Evolutionary conservation across 2,329 filamentous ascomycete genomes (phyloP), one percentile per base, ranked within the genome.

Genomic region (Fusarium brevicatenulatum): DNA sequence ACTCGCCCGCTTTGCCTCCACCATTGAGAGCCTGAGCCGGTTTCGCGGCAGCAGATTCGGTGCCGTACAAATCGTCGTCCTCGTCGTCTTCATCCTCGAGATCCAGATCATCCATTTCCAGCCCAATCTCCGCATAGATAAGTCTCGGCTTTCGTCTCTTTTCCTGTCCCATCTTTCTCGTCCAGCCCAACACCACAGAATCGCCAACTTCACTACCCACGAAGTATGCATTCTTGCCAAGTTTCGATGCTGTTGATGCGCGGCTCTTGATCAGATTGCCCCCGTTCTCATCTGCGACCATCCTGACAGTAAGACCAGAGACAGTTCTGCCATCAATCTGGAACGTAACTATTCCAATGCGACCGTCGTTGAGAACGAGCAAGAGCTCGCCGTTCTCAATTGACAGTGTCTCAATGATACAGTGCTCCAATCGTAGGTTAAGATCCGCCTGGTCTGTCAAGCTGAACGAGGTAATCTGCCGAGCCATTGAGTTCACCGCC

Each of bases 241-340:
- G 80, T 59, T 87, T 89, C 30, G 91, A 90, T 5, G 94, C 87
- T 69, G 93, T 95, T 2, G 94, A 92, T 32, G 91, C 88, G 28
- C 87, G 84, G 46, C 88, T 87, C 54, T 87, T 87, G 65, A 97
- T 79, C 15, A 93, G 70, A 36, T 83, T 80, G 12, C 92, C 92
- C 15, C 93, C 92, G 30, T 88, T 86, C 60, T 93, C 90, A 43
- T 83, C 77, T 9, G 88, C 79, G 9, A 98, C 85, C 43, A 89
- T 82, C 71, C 89, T 90, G 59, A 99, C 83, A n/a, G 88, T 90
- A 68, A 99, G 86, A 4, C 94, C 95, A 32, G 95, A 97, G 4
- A 99, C 94, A 5, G 93, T 97, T 61, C 96, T 90, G 21, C 97
- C 96, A 79, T 98, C 95, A 68, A 98, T 89, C 61, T 91, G 91